Evolutionary conservation across 2,329 filamentous ascomycete genomes (phyloP), one percentile per base, ranked within the genome.

Genomic region (Fusarium compactum): DNA sequence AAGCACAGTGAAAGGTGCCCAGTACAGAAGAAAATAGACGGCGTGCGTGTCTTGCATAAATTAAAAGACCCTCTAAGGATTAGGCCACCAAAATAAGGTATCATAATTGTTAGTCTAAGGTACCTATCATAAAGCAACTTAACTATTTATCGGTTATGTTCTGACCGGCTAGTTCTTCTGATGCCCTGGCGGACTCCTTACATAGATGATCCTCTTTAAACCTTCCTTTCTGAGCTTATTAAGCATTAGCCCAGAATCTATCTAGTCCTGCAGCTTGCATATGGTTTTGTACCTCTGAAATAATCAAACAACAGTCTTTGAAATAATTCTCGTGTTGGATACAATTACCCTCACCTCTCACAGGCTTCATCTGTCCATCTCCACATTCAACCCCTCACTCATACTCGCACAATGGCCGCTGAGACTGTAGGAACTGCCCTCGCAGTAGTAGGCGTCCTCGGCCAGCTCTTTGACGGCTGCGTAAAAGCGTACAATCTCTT

Each of bases 391-490:
- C 29, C 47, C 29, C 29, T 43, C 47, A 50, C 43, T 16, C 48
- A 20, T 22, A 43, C 43, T 20, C 48, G 12, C 44, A 15, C 40
- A 54, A 77, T 75, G 66, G 80, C 80, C 47, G 83, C 80, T 50
- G 83, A 85, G 74, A 72, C 79, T 30, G 65, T 84, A 16, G 82
- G 82, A 58, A 82, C 82, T 38, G 80, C 81, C 16, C 75, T 85
- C 27, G 82, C 80, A 60, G 81, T 82, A 2, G 80, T 84, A 15
- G 83, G 83, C 65, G 76, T 84, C 48, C 74, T 85, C 24, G 82
- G 82, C 40, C 82, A 85, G 69, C 78, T 85, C 52, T 85, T 85
- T 56, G 80, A 83, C 66, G 82, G 82, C 30, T 84, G 83, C 75
- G 78, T 84, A 62, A 82, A 81, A 62, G 82, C 82, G 12, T 85